Base-by-base conservation (phyloP, 148 eudicot genomes). In the Rhododendron ovatum region DNA sequence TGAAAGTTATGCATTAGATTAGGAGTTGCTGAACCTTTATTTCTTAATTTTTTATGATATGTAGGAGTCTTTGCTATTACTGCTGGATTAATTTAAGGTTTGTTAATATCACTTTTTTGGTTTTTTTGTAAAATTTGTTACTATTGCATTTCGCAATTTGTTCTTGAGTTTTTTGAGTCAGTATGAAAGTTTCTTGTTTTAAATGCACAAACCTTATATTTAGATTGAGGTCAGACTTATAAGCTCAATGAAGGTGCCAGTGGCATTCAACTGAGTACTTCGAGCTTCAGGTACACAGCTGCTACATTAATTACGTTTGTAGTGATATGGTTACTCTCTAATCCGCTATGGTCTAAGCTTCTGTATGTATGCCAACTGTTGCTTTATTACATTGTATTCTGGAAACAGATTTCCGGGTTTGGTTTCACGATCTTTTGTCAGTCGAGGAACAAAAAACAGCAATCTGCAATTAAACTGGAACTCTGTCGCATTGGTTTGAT, bases 1-100 rank as follows among this genome's bases (percentile, higher is more conserved):
- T 0, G 63, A 0, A 59, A 59, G 67, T 59, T 86, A 57, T 87
- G 51, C 86, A 57, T 88, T 84, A 85, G 86, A 82, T 86, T 81
- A 87, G 76, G 81, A 79, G 53, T 67, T 50, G 84, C 80, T 30
- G 33, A 43, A 37, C 30, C 55, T 51, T 73, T 82, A 28, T 53
- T 33, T 43, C 5, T 75, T 48, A 14, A 48, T 63, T 39, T 65
- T 28, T 57, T 89, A 81, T 65, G 41, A 33, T 85, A 47, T n/a
- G 39, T 47, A 67, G 83, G 76, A 84, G 81, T 79, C 59, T n/a
- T 78, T 82, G 57, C 20, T 51, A 3, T 9, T 71, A 5, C 45
- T 71, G 24, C 57, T 28, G 28, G 50, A 71, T n/a, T 26, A 30
- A 18, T 71, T 71, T 30, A 83, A 83, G 71, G 61, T 30, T 71